Conservation (phyloP, 139 green algal species). For the Picochlorum sp. region DNA sequence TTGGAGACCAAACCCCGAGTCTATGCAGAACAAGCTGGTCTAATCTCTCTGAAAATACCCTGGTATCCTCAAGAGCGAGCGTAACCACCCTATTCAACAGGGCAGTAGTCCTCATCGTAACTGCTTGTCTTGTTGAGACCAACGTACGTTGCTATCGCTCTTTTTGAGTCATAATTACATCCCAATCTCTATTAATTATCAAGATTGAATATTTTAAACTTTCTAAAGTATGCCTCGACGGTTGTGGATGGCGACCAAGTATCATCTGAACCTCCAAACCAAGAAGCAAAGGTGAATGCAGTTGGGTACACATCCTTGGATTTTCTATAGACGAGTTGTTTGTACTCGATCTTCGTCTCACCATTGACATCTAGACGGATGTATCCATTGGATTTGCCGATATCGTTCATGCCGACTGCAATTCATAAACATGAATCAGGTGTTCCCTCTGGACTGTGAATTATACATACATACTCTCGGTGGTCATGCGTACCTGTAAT, state of each 20-base stretch:
- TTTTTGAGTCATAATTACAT: no score
- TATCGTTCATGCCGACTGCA: slow-evolving; percentile 12
- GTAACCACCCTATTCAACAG: no score
- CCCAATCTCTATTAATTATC: not conserved
- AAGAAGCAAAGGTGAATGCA: slow-evolving; percentile 7
- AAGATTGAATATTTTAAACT: slow-evolving; percentile 14
- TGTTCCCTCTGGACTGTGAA: no score
- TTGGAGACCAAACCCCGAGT: not conserved
- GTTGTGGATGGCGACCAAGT: slow-evolving; percentile 6
- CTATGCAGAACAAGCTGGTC: no score
- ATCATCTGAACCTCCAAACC: slow-evolving; percentile 10
- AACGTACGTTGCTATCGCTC: no score
- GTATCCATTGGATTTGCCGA: slow-evolving; percentile 5
- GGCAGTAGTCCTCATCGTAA: no score
- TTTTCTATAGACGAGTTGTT: slow-evolving; percentile 5
- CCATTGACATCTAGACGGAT: slow-evolving; percentile 7
- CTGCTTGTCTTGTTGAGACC: no score
- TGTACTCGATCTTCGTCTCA: slow-evolving; percentile 7
- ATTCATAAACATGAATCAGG: not conserved
- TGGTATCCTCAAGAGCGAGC: no score
- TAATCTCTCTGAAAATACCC: no score
- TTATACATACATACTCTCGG: no score
- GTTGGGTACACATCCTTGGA: not conserved
- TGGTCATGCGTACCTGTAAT: slow-evolving; percentile 4
- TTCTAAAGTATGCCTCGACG: slow-evolving; percentile 9